Percentiles rank a stretch among this genome's conserved stretches.
Evolutionary conservation across 2,329 filamentous ascomycete species (phyloP).

Genomic region (Colletotrichum chlorophyti): DNA sequence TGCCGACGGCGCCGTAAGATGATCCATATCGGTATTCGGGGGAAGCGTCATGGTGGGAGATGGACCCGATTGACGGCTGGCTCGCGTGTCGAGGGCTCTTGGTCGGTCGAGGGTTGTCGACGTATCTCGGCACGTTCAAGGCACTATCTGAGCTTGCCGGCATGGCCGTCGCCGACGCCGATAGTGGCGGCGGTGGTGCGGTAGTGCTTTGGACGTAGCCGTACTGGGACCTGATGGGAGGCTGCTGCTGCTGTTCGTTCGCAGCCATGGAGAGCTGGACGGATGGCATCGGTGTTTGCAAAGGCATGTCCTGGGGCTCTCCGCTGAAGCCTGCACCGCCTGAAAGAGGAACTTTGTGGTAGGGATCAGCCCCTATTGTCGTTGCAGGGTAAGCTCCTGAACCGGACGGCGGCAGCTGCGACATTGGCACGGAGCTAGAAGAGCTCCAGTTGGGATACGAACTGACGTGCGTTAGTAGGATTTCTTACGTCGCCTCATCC

Average conservation of each 20-base stretch:
- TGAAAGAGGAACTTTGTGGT: conserved; percentile 60
- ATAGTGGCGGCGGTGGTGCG: conserved; percentile 57
- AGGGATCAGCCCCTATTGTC: conserved; percentile 57
- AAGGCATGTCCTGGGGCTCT: conserved; percentile 60
- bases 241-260: conserved; percentile 53
- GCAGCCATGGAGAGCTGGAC: conserved; percentile 58
- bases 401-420: conserved; percentile 55
- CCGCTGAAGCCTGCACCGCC: conserved; percentile 54
- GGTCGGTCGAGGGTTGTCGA: conserved; percentile 61
- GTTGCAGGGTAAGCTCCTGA: conserved; percentile 57
- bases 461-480: conserved; percentile 40
- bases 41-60: conserved; percentile 55
- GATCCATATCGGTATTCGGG: conserved; percentile 65
- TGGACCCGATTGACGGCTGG: conserved; percentile 60
- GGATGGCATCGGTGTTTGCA: conserved; percentile 61
- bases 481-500: too few species aligned
- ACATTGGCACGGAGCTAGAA: conserved; percentile 49
- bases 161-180: conserved; percentile 47
- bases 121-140: conserved; percentile 62
- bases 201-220: conserved; percentile 60
- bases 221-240: conserved; percentile 60
- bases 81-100: conserved; percentile 63
- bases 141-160: conserved; percentile 46
- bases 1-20: conserved; percentile 45
- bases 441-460: conserved; percentile 65